Conservation (phyloP, 1,139 yeast genomes). For the Blastobotrys malaysiensis region DNA sequence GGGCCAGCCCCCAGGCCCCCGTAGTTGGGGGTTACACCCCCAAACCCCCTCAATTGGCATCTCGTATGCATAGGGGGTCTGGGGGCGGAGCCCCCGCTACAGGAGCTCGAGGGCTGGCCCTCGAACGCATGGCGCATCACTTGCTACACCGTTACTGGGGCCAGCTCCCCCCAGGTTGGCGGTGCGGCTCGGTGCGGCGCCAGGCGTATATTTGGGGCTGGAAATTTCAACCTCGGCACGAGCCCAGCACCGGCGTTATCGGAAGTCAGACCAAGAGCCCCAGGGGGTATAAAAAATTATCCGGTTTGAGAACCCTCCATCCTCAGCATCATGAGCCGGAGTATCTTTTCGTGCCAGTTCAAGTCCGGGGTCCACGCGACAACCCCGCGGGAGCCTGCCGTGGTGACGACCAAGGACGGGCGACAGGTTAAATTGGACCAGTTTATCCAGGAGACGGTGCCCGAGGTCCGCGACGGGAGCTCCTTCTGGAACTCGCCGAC, state of each 20-base stretch:
- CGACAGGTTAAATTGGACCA: conserved; percentile 35
- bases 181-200: too few species aligned
- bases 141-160: too few species aligned
- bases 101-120: too few species aligned
- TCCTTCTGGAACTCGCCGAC: conserved; percentile 57
- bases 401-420: conserved; percentile 30
- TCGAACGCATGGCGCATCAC: too few species aligned
- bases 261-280: not conserved
- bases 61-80: too few species aligned
- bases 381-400: conserved; percentile 27
- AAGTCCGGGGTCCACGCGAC: conserved; percentile 16
- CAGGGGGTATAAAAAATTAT: not conserved
- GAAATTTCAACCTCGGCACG: not conserved
- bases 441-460: conserved; percentile 40
- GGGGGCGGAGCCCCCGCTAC: too few species aligned
- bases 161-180: too few species aligned
- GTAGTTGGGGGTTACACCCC: too few species aligned
- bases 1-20: too few species aligned
- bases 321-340: not conserved
- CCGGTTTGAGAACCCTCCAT: not conserved
- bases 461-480: conserved; percentile 42
- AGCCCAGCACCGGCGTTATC: not conserved
- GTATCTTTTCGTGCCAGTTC: conserved; percentile 8
- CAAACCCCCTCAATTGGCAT: too few species aligned
- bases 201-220: not conserved